Evolutionary conservation across 177 flowering plant genomes (phyloP).

Genomic region (Telopea speciosissima): DNA sequence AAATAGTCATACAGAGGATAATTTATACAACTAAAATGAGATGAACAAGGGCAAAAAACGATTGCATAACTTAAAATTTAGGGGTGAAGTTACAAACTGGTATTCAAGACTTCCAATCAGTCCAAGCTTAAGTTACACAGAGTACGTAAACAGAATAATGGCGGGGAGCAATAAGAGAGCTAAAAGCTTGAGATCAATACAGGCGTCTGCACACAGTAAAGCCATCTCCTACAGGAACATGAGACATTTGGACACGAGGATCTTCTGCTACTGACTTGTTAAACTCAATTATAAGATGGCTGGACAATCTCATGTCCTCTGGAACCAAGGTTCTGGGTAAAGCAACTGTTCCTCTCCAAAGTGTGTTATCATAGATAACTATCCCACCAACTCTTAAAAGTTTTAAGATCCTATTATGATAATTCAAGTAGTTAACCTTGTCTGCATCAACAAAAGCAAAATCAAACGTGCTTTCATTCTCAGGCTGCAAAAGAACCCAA

Average conservation of each 20-base stretch:
- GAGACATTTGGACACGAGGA: conserved; percentile 21
- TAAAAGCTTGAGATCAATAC: conserved; percentile 2
- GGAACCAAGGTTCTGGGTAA: conserved; percentile 15
- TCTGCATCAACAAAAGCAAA: conserved; percentile 61
- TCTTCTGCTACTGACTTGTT: conserved; percentile 24
- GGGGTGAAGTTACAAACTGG: too few species aligned
- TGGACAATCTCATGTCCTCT: conserved; percentile 1
- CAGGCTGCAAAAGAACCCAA: conserved; percentile 21
- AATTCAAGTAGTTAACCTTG: conserved; percentile 53
- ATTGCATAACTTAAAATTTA: too few species aligned
- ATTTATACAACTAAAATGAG: too few species aligned
- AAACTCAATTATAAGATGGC: conserved; percentile 11
- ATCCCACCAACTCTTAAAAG: conserved; percentile 53
- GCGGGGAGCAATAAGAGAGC: background rate
- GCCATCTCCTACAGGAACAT: conserved; percentile 27
- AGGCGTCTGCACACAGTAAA: conserved; percentile 24
- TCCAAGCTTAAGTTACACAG: too few species aligned
- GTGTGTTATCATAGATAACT: conserved; percentile 60
- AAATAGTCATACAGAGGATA: too few species aligned
- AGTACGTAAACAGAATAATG: too few species aligned
- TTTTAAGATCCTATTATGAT: conserved; percentile 51
- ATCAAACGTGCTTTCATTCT: conserved; percentile 38
- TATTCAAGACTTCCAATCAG: too few species aligned
- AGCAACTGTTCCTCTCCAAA: conserved; percentile 52
- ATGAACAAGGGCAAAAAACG: too few species aligned